phyloP scores from a whole-genome alignment of 164 flowering plant genomes.

The Nymphaea thermarum region DNA sequence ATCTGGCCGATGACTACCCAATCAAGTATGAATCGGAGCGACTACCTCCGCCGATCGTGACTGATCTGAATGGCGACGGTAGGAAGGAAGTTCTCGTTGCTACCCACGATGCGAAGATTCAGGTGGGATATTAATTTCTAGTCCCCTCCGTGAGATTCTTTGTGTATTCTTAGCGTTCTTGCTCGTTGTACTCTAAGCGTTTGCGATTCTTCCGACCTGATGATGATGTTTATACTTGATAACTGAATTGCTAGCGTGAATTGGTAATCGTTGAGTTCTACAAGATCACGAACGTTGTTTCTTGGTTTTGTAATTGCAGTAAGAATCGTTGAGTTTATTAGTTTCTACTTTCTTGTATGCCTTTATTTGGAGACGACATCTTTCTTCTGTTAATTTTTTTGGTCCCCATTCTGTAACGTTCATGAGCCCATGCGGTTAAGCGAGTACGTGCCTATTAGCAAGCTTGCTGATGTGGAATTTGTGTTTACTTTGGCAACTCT shows the following conservation, averaged over 20 bases:
- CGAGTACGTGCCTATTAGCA: too few species aligned
- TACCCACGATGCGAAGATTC: constrained; percentile 95
- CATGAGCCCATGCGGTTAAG: too few species aligned
- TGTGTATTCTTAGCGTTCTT: not conserved
- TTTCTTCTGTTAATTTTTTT: too few species aligned
- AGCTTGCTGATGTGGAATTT: too few species aligned
- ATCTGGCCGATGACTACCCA: constrained; percentile 83
- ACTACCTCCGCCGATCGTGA: constrained; percentile 86
- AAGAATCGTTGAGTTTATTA: too few species aligned
- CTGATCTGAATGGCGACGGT: constrained; percentile 94
- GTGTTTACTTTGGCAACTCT: too few species aligned
- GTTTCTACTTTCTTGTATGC: too few species aligned
- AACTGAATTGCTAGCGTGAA: too few species aligned
- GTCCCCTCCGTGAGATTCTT: not conserved
- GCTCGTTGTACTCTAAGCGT: not conserved
- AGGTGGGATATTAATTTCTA: constrained; percentile 25
- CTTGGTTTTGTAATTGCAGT: too few species aligned
- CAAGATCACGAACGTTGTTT: not conserved
- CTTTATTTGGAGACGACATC: too few species aligned
- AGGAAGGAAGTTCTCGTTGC: constrained; percentile 82
- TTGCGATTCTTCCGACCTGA: not conserved
- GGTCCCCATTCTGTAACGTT: too few species aligned
- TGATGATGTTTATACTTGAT: too few species aligned
- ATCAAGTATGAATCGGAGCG: constrained; percentile 89
- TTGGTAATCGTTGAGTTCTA: not conserved